Conservation (phyloP, 345 rosid genomes). For the Eucalyptus sp. region DNA sequence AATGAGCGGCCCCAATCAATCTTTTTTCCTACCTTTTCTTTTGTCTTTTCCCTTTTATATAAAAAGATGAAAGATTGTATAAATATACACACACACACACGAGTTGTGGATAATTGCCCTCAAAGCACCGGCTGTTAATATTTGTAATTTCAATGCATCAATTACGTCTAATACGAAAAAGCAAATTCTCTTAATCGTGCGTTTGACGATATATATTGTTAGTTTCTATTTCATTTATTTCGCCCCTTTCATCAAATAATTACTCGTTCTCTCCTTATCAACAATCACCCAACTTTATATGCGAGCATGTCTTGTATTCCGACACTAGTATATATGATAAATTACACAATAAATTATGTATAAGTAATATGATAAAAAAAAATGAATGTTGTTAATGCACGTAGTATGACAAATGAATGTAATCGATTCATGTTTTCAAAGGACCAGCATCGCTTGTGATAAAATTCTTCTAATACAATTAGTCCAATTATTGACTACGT, state of each 20-base stretch:
- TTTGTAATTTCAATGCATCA: background rate
- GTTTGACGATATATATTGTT: fast-evolving
- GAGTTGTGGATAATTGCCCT: background rate
- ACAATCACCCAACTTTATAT: background rate
- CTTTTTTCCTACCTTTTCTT: background rate
- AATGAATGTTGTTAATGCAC: background rate
- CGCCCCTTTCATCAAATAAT: background rate
- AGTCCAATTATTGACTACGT: background rate
- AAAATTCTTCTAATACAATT: background rate
- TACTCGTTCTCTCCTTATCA: fast-evolving
- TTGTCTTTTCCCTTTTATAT: background rate
- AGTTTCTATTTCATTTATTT: background rate
- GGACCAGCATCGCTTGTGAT: fast-evolving
- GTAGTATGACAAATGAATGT: fast-evolving
- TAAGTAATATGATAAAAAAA: background rate
- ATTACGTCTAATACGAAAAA: background rate
- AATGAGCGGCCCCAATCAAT: background rate
- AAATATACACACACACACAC: background rate
- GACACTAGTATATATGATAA: background rate
- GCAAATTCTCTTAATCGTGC: background rate
- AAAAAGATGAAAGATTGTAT: background rate
- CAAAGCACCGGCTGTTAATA: background rate
- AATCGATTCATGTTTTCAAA: background rate
- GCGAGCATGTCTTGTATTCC: fast-evolving
- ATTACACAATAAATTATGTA: background rate